A percentile compares a stretch with the other conserved stretches of the same genome.
Conservation (phyloP, 129 eudicot species). For the Scalesia atractyloides region DNA sequence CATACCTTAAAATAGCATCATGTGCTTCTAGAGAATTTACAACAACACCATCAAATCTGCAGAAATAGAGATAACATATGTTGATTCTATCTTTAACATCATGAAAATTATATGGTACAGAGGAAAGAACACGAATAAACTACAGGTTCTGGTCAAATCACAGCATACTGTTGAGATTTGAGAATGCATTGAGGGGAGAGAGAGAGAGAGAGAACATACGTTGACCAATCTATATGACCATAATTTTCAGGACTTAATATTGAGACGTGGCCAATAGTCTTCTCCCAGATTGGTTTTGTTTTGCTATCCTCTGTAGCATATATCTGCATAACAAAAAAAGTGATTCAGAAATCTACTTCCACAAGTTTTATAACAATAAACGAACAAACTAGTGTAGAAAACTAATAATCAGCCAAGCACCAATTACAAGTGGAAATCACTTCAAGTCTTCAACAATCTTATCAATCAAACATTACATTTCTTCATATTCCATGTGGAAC, state of each 20-base stretch:
- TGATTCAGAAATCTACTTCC: conserved; percentile 8
- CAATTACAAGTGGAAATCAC: conserved; percentile 20
- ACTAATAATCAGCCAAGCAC: conserved; percentile 1
- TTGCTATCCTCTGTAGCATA: conserved; percentile 69
- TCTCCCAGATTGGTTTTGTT: conserved; percentile 61
- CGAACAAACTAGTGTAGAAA: conserved; percentile 10
- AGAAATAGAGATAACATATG: conserved; percentile 27
- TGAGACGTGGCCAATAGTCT: conserved; percentile 61
- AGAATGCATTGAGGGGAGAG: conserved; percentile 14
- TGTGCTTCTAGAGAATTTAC: conserved; percentile 81
- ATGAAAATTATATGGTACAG: conserved; percentile 6
- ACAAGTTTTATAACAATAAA: conserved; percentile 5
- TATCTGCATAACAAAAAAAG: conserved; percentile 46
- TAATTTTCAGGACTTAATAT: conserved; percentile 66
- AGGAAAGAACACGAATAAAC: conserved; percentile 4
- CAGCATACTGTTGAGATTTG: conserved; percentile 22
- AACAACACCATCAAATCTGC: conserved; percentile 89
- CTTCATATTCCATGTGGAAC: conserved; percentile 13
- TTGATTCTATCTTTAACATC: conserved; percentile 13
- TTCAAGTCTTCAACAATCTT: conserved; percentile 24
- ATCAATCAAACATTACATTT: conserved; percentile 9
- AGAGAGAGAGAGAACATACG: conserved; percentile 53
- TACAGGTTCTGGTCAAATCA: conserved; percentile 11
- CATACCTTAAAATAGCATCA: conserved; percentile 87
- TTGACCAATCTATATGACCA: conserved; percentile 85